These are phyloP conservation scores for Chalaropsis ovoidea DNA, from an alignment of 2,329 filamentous ascomycete genomes.

Conservation along the genomic window DNA sequence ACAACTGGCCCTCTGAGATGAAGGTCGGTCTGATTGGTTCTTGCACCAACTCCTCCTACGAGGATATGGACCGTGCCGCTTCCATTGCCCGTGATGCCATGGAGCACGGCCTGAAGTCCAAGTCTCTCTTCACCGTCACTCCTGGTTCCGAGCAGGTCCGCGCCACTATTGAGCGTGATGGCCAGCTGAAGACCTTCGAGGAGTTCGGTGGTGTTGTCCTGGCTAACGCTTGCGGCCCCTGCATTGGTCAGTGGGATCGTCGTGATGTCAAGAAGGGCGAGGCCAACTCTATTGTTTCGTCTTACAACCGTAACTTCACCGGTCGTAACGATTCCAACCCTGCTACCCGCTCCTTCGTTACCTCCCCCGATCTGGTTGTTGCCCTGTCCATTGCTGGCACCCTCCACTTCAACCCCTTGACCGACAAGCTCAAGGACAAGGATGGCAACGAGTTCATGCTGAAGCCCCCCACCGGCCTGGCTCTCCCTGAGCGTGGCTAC, in stretches of 20 bases:
- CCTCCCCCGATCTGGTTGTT: slow-evolving; percentile 81
- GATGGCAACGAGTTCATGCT: slow-evolving; percentile 95
- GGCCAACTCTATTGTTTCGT: slow-evolving; percentile 93
- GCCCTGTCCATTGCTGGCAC: slow-evolving; percentile 75
- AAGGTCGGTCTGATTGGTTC: slow-evolving; percentile 96
- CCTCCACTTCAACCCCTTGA: slow-evolving; percentile 89
- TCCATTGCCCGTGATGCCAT: slow-evolving; percentile 87
- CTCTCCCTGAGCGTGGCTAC: slow-evolving; percentile 72
- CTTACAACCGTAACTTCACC: slow-evolving; percentile 99
- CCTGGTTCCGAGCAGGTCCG: slow-evolving; percentile 96
- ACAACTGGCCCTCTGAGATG: slow-evolving; percentile 91
- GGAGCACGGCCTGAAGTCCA: slow-evolving; percentile 85
- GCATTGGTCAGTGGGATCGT: slow-evolving; percentile 93
- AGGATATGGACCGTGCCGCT: slow-evolving; percentile 88
- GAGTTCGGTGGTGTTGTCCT: slow-evolving; percentile 91
- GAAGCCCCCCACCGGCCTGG: slow-evolving; percentile 65
- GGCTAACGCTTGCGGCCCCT: slow-evolving; percentile 88
- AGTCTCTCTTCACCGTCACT: slow-evolving; percentile 86
- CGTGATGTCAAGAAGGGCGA: slow-evolving; percentile 88
- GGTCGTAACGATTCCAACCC: slow-evolving; percentile 95
- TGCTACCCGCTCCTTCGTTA: slow-evolving; percentile 85
- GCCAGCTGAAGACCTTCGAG: slow-evolving; percentile 87
- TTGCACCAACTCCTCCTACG: slow-evolving; percentile 83
- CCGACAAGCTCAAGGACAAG: slow-evolving; percentile 84
- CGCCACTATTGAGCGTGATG: slow-evolving; percentile 81